These are phyloP conservation scores for Cladophialophora psammophila DNA, from an alignment of 2,329 filamentous ascomycete genomes.

Conservation along the genomic window DNA sequence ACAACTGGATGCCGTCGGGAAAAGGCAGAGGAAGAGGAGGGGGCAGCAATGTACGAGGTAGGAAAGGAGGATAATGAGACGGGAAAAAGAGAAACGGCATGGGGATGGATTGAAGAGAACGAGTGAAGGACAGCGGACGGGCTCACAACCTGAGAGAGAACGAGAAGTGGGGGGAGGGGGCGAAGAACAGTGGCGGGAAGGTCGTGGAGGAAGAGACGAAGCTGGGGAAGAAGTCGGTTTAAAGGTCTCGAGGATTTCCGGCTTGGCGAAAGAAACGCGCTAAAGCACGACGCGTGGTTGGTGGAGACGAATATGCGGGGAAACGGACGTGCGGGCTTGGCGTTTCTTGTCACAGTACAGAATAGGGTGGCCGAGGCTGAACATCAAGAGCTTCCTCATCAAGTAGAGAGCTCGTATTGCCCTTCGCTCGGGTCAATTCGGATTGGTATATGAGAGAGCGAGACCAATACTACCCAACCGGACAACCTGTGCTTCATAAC, in stretches of 20 bases:
- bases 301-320: neutral
- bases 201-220: neutral
- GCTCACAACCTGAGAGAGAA: constrained; percentile 21
- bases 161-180: constrained; percentile 4
- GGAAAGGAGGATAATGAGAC: neutral
- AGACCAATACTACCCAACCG: no score
- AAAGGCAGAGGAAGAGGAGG: constrained; percentile 9
- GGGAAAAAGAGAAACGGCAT: neutral
- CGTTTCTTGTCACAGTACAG: neutral
- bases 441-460: no score
- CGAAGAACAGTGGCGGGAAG: neutral
- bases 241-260: constrained; percentile 10
- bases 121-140: neutral
- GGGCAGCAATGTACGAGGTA: neutral
- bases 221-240: constrained; percentile 19
- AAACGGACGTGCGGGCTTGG: neutral
- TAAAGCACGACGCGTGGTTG: constrained; percentile 12
- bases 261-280: constrained; percentile 19
- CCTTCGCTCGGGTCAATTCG: no score
- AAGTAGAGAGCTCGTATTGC: neutral
- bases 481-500: neutral
- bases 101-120: no score
- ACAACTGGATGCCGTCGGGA: neutral
- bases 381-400: neutral
- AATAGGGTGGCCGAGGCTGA: neutral